Evolutionary conservation across 805 yeast genomes (phyloP).

Genomic region (Pichia gijzeniarum): DNA sequence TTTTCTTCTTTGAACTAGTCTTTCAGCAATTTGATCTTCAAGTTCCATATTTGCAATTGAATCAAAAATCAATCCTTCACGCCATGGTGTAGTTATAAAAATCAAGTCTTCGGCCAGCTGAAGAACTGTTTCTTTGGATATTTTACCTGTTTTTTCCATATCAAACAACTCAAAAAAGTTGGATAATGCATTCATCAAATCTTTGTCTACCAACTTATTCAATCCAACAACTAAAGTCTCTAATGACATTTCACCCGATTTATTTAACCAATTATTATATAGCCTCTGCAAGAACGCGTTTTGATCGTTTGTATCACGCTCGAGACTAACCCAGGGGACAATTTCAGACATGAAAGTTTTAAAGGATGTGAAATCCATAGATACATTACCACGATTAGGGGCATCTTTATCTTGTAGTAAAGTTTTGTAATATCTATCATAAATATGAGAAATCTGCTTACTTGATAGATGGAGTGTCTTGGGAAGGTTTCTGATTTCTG

Average conservation of each 20-base stretch:
- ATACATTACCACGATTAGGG: constrained; percentile 57
- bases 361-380: constrained; percentile 71
- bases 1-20: constrained; percentile 39
- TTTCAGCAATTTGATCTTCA: constrained; percentile 62
- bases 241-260: constrained; percentile 54
- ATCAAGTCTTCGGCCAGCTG: constrained; percentile 83
- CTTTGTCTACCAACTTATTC: constrained; percentile 60
- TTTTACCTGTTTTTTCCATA: constrained; percentile 46
- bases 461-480: constrained; percentile 54
- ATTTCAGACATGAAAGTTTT: constrained; percentile 68
- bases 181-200: constrained; percentile 71
- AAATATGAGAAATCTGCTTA: constrained; percentile 60
- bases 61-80: constrained; percentile 65
- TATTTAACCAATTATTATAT: constrained; percentile 63
- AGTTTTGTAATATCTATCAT: constrained; percentile 78
- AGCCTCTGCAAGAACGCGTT: constrained; percentile 53
- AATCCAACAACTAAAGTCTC: constrained; percentile 69
- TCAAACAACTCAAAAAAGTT: constrained; percentile 77
- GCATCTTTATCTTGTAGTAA: constrained; percentile 55
- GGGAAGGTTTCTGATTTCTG: constrained; percentile 83
- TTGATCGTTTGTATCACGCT: constrained; percentile 27
- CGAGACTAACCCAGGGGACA: constrained; percentile 63
- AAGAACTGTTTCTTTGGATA: constrained; percentile 74
- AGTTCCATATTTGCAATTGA: constrained; percentile 53
- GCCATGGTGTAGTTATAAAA: constrained; percentile 79